Evolutionary conservation across 2,329 filamentous ascomycete species (phyloP).

Genomic region (Colletotrichum sp.): DNA sequence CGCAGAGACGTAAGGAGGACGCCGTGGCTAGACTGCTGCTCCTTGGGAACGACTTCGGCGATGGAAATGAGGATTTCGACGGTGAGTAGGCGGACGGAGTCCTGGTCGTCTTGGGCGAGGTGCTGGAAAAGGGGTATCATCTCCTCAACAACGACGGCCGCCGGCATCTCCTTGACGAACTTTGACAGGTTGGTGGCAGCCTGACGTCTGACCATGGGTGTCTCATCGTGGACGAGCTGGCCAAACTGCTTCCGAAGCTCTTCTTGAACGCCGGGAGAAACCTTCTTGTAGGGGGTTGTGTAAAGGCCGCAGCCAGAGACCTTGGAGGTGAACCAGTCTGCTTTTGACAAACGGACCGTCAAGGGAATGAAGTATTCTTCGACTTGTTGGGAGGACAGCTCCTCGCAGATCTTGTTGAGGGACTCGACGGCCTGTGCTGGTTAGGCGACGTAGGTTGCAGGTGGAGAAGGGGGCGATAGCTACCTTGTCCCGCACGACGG

Average conservation of each 20-base stretch:
- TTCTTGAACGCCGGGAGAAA: slow-evolving; percentile 86
- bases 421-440: slow-evolving; percentile 87
- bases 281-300: slow-evolving; percentile 91
- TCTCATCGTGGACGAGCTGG: slow-evolving; percentile 95
- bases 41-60: slow-evolving; percentile 95
- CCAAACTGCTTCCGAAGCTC: slow-evolving; percentile 91
- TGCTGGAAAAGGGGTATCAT: slow-evolving; percentile 99
- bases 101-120: slow-evolving; percentile 94
- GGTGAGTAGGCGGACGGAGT: slow-evolving; percentile 93
- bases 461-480: slow-evolving; percentile 12
- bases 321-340: slow-evolving; percentile 99
- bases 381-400: slow-evolving; percentile 89
- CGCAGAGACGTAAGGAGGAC: slow-evolving; percentile 89
- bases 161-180: slow-evolving; percentile 96
- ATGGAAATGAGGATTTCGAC: slow-evolving; percentile 97
- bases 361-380: slow-evolving; percentile 98
- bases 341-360: slow-evolving; percentile 94
- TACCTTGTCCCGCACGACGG: slow-evolving; percentile 97
- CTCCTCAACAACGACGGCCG: slow-evolving; percentile 91
- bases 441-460: slow-evolving; percentile 16
- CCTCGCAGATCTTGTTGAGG: slow-evolving; percentile 97
- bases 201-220: slow-evolving; percentile 97
- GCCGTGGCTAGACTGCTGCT: slow-evolving; percentile 95
- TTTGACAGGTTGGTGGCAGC: slow-evolving; percentile 95
- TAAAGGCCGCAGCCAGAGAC: slow-evolving; percentile 97